Evolutionary conservation across 305 asterid species (phyloP), one percentile per base, ranked within the genome.

Genomic region (Rubia balearica): DNA sequence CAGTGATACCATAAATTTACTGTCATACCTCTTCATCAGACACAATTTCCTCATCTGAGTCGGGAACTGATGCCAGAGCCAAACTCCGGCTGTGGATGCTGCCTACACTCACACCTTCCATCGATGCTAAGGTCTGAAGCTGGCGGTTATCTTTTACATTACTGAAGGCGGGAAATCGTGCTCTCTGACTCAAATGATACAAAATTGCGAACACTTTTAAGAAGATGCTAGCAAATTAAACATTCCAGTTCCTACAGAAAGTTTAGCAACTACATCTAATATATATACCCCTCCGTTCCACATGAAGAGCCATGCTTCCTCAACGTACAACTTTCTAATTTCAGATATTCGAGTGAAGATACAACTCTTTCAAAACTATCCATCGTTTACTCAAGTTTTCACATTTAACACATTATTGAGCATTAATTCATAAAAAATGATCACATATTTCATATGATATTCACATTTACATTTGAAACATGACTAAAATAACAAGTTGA

Each of bases 21-120:
- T 62, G 38, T 14, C 83, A 70, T 72, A 89, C 95, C 87, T 88
- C 95, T 65, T 81, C 84, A 64, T 88, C 85, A 36, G 83, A 87
- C 41, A 82, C 66, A 76, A 69, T 78, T 69, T 89, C 92, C 69
- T 87, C 89, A 69, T 82, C 85, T n/a, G 85, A 79, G 60, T 70
- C 73, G 21, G 83, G 81, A 38, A 74, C 60, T 30, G 82, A 80
- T 66, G 75, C 79, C 55, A 65, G 36, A 41, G 8, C 69, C 64
- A 70, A 70, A 24, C 76, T 61, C 70, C 81, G 85, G 42, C 69
- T 75, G 71, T 60, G 66, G 59, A 61, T 30, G 74, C 76, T 70
- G 74, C 76, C 76, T 24, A 82, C 76, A 70, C 70, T 79, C 24
- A 79, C 67, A 74, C 68, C 76, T 73, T 76, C 48, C 55, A 78